These are phyloP conservation scores for Styphnolobium japonicum DNA, from an alignment of 306 rosid species.

Conservation along the genomic window DNA sequence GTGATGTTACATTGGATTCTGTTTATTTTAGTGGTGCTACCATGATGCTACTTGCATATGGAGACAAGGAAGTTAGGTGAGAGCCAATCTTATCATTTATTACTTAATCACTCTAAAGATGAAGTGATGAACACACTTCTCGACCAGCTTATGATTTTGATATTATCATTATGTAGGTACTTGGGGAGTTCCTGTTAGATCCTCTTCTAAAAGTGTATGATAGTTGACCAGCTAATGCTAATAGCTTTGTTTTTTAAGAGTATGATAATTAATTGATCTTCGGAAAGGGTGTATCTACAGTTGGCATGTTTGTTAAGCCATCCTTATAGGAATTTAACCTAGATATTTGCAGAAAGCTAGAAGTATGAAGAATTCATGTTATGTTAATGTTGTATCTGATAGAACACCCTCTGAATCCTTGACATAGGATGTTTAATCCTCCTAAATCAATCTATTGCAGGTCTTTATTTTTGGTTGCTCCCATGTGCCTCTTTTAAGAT, in stretches of 20 bases:
- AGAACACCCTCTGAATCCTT: background rate
- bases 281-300: background rate
- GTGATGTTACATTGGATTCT: too few relatives aligned
- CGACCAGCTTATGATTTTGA: background rate
- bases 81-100: conserved; percentile 29
- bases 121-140: background rate
- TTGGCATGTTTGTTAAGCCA: conserved; percentile 19
- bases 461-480: background rate
- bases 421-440: background rate
- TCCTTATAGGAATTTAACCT: conserved; percentile 15
- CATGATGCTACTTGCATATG: conserved; percentile 84
- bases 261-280: background rate
- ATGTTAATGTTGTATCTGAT: background rate
- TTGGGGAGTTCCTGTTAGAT: background rate
- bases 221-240: background rate
- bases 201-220: background rate
- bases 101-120: conserved; percentile 20
- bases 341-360: conserved; percentile 2
- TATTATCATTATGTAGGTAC: background rate
- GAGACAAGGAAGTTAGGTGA: conserved; percentile 90
- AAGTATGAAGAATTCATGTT: background rate
- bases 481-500: background rate
- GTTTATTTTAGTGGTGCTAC: too few relatives aligned
- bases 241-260: background rate
- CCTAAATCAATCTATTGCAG: background rate